Percentiles rank a stretch among this genome's conserved stretches.
These are phyloP conservation scores for Ophiostoma piceae DNA, from an alignment of 2,329 filamentous ascomycete species.

Conservation along the genomic window DNA sequence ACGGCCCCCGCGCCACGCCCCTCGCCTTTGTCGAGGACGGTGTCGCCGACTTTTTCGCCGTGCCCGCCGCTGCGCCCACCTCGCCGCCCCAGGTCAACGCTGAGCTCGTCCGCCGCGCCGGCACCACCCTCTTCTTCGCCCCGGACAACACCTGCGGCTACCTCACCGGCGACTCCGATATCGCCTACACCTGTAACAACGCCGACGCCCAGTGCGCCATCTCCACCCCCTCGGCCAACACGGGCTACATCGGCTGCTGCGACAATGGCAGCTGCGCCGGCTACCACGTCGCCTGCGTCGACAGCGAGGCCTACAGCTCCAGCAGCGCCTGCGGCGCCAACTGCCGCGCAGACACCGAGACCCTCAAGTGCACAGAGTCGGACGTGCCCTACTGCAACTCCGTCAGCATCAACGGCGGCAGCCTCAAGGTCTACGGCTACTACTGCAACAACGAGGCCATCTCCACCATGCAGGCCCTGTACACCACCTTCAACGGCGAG, in stretches of 20 bases:
- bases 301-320: conserved; percentile 14
- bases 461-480: conserved; percentile 19
- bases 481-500: conserved; percentile 26
- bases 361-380: conserved; percentile 24
- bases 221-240: conserved; percentile 16
- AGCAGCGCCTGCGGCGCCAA: conserved; percentile 17
- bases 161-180: conserved; percentile 20
- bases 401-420: conserved; percentile 24
- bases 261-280: conserved; percentile 18
- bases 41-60: not conserved
- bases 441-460: conserved; percentile 19
- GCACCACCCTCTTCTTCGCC: conserved; percentile 23
- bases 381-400: conserved; percentile 25
- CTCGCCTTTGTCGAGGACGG: not conserved
- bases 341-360: conserved; percentile 22
- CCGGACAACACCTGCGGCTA: conserved; percentile 28
- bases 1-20: conserved; percentile 14
- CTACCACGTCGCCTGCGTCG: conserved; percentile 24
- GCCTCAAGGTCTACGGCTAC: conserved; percentile 24
- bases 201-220: conserved; percentile 21
- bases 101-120: conserved; percentile 16
- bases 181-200: conserved; percentile 24
- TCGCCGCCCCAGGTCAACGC: conserved; percentile 17
- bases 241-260: conserved; percentile 27
- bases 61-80: conserved; percentile 5